Percentiles rank a stretch among this genome's conserved stretches.
These are phyloP conservation scores for Epichloe sp. DNA, from an alignment of 2,329 filamentous ascomycete species.

Conservation along the genomic window DNA sequence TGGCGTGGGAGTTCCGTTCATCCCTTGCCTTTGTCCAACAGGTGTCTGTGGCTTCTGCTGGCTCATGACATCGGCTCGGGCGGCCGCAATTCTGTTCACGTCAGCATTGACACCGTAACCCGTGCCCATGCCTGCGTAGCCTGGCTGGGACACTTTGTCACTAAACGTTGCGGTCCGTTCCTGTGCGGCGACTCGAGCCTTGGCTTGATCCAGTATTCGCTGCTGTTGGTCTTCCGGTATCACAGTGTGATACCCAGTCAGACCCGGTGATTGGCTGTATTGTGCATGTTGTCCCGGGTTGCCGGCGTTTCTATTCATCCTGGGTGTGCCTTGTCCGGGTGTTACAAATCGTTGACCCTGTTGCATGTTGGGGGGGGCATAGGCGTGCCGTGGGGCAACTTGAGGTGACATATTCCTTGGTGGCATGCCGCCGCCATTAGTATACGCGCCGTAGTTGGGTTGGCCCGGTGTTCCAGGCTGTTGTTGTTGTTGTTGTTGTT, in stretches of 20 bases:
- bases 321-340: constrained; percentile 17
- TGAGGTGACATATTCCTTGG: constrained; percentile 33
- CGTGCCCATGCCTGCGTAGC: constrained; percentile 25
- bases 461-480: constrained; percentile 21
- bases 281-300: constrained; percentile 16
- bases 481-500: constrained; percentile 10
- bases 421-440: constrained; percentile 31
- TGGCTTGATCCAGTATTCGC: constrained; percentile 37
- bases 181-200: constrained; percentile 32
- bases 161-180: constrained; percentile 28
- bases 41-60: constrained; percentile 26
- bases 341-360: constrained; percentile 18
- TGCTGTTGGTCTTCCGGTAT: constrained; percentile 37
- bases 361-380: constrained; percentile 26
- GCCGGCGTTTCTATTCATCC: constrained; percentile 22
- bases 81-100: constrained; percentile 18
- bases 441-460: constrained; percentile 22
- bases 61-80: constrained; percentile 23
- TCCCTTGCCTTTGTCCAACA: constrained; percentile 14
- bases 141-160: constrained; percentile 34
- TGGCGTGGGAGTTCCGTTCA: constrained; percentile 25
- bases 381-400: constrained; percentile 23
- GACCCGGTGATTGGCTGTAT: constrained; percentile 22
- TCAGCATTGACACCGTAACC: constrained; percentile 20
- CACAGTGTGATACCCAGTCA: constrained; percentile 35